phyloP scores from a whole-genome alignment of 306 rosid species.

The Pyrus betulifolia region DNA sequence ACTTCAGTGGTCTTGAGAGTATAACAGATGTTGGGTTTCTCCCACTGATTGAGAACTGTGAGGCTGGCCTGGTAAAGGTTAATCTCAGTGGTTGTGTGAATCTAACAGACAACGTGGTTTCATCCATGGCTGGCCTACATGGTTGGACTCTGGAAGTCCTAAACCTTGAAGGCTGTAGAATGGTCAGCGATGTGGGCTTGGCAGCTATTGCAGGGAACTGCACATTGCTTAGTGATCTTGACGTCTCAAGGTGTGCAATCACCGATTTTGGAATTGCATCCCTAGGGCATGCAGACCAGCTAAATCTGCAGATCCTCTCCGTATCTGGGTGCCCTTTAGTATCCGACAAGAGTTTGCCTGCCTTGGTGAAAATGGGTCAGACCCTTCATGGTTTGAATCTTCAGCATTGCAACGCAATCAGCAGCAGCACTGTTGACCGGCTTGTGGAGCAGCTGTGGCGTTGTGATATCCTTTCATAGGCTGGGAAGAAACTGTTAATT shows the following conservation, averaged over 20 bases:
- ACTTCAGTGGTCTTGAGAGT: constrained; percentile 62
- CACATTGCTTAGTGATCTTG: constrained; percentile 56
- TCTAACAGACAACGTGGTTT: constrained; percentile 54
- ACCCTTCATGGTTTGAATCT: constrained; percentile 73
- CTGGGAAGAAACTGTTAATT: not conserved
- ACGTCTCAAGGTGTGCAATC: constrained; percentile 61
- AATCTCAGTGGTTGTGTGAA: constrained; percentile 63
- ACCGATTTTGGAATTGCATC: constrained; percentile 61
- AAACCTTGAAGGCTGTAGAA: constrained; percentile 62
- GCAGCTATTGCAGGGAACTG: constrained; percentile 57
- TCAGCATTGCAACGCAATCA: constrained; percentile 59
- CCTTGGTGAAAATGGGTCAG: constrained; percentile 50
- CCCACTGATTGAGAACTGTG: constrained; percentile 47
- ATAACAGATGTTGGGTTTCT: constrained; percentile 67
- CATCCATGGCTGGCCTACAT: constrained; percentile 43
- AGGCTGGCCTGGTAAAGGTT: constrained; percentile 61
- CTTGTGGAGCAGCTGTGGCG: constrained; percentile 61
- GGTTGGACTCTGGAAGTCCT: constrained; percentile 65
- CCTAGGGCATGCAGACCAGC: constrained; percentile 37
- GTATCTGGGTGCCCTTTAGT: constrained; percentile 55
- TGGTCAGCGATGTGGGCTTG: constrained; percentile 55
- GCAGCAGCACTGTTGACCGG: constrained; percentile 38
- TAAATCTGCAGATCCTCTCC: constrained; percentile 63
- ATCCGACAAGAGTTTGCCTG: constrained; percentile 53
- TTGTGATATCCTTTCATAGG: constrained; percentile 74